Conservation (phyloP, 140 eudicot genomes). For the Erigeron philadelphicus region DNA sequence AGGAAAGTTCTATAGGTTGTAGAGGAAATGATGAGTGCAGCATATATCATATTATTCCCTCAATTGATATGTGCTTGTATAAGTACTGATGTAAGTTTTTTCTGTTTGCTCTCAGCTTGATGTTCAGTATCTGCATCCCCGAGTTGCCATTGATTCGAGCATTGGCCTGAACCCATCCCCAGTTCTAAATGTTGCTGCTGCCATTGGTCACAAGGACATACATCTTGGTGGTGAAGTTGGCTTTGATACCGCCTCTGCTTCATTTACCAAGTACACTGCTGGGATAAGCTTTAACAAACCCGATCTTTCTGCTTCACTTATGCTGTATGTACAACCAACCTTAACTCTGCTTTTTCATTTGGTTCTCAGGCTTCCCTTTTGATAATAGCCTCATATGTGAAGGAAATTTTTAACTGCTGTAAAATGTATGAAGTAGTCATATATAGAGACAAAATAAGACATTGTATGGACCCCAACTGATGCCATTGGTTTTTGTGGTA, state of each 20-base stretch:
- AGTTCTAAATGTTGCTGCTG: conserved; percentile 62
- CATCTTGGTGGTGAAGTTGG: conserved; percentile 79
- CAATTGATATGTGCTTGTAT: background rate
- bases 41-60: too few species aligned
- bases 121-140: conserved; percentile 64
- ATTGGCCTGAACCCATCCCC: conserved; percentile 87
- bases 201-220: conserved; percentile 58
- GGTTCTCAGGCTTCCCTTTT: background rate
- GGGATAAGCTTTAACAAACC: conserved; percentile 65
- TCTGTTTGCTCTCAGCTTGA: conserved; percentile 59
- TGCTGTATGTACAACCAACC: conserved; percentile 42
- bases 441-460: background rate
- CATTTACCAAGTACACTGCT: conserved; percentile 74
- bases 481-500: background rate
- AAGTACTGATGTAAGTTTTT: conserved; percentile 9
- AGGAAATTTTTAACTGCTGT: background rate
- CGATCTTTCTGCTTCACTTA: conserved; percentile 67
- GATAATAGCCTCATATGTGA: background rate
- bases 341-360: background rate
- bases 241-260: conserved; percentile 73
- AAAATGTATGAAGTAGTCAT: background rate
- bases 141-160: conserved; percentile 68
- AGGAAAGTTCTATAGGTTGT: background rate
- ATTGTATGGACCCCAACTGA: background rate
- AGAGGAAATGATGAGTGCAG: too few species aligned